A percentile compares a stretch with the other conserved stretches of the same genome.
These are phyloP conservation scores for Bromus sterilis DNA, from an alignment of 176 grass and related monocot genomes.

Conservation along the genomic window DNA sequence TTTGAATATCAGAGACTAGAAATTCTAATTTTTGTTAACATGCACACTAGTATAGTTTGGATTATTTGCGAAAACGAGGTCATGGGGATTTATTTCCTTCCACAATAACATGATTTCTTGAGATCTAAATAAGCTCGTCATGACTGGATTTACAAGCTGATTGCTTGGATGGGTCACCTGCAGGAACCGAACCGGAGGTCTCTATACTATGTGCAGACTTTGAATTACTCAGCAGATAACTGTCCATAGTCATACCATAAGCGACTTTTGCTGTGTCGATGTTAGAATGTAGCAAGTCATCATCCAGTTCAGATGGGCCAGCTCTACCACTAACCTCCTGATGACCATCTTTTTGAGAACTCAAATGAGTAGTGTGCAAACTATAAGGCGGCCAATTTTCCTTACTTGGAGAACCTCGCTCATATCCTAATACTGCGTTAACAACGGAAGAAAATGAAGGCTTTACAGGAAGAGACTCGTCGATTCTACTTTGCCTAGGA, in stretches of 20 bases:
- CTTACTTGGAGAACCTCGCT: conserved; percentile 14
- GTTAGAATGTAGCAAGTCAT: conserved; percentile 27
- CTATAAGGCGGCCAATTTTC: conserved; percentile 32
- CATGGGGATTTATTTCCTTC: conserved; percentile 16
- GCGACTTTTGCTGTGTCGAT: conserved; percentile 9
- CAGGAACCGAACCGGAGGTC: conserved; percentile 26
- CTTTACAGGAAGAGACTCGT: conserved; percentile 29
- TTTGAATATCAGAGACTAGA: conserved; percentile 23
- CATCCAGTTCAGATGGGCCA: conserved; percentile 24
- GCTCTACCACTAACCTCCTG: conserved; percentile 15
- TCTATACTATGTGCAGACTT: conserved; percentile 25
- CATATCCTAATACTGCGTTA: conserved; percentile 55
- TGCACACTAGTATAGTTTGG: conserved; percentile 6
- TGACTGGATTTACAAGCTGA: conserved; percentile 33
- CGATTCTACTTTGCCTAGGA: conserved; percentile 14
- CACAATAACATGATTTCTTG: conserved; percentile 15
- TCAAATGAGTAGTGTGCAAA: conserved; percentile 27
- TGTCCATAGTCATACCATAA: conserved; percentile 19
- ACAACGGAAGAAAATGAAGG: conserved; percentile 60
- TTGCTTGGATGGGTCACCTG: conserved; percentile 30
- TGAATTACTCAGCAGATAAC: conserved; percentile 23
- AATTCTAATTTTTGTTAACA: neutral
- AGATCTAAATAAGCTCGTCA: conserved; percentile 36
- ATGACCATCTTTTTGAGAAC: conserved; percentile 24
- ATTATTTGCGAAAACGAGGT: conserved; percentile 25